Base-by-base conservation (phyloP, 2,329 filamentous ascomycete species). In the Fusarium nematophilum region DNA sequence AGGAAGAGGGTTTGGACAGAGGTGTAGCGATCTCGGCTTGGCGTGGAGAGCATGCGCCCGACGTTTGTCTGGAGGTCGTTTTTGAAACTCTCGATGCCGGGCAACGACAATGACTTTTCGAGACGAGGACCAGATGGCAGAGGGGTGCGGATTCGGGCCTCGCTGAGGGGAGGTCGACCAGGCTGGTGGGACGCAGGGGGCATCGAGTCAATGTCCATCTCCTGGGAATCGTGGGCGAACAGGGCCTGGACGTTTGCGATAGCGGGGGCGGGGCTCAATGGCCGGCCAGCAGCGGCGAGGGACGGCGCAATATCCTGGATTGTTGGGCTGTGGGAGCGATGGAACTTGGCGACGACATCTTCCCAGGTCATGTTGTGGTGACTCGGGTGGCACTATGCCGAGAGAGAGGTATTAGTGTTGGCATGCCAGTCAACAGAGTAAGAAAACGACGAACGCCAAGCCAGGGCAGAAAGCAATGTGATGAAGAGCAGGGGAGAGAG, bases 331-430 rank as follows among this genome's bases (percentile, higher is more conserved):
- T 81, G 78, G 33, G 81, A 79, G 53, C 80, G 78, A 71, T 78
- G 74, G 50, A 84, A 86, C 64, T 85, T 86, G 65, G 74, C 76
- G 39, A 82, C 76, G 13, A 84, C 81, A 58, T 86, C 83, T 68
- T 86, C 83, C 83, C 84, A 87, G 9, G 81, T 85, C 82, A 86
- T 83, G 62, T 82, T 82, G 62, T 86, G 84, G 68, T 87, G 84
- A 62, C 79, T 83, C 11, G 84, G 84, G 64, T 86, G 82, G 68
- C 84, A 87, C 84, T 84, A 76, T 23, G 50, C 15, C 14, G 52
- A 25, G 42, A 33, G 49, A 49, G 26, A 53, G 38, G 9, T 13
- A 53, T n/a, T n/a, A 39, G 25, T 56, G 49, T 68, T 66, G 59
- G 58, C 58, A 65, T 48, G 25, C 57, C 53, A 59, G 38, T 59